Evolutionary conservation across 805 yeast genomes (phyloP), one percentile per base, ranked within the genome.

Genomic region (Candida dajiaensis): DNA sequence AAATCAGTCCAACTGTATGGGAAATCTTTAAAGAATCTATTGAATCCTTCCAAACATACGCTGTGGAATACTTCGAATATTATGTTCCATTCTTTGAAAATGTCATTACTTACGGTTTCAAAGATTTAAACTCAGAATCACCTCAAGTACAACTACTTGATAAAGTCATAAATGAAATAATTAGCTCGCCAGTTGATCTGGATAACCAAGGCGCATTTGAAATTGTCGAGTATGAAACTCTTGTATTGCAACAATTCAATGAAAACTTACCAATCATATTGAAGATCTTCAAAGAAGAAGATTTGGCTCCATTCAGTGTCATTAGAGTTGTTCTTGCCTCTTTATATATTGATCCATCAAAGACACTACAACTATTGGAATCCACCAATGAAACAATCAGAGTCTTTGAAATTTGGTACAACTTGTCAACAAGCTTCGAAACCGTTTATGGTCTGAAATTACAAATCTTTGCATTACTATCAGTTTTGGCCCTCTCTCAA

Each of bases 361-460:
- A 70, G 28, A 73, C 90, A 0, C 61, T 89, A 47, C 69, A 68
- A 38, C 51, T 72, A 2, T 66, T 87, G 40, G 78, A 78, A 53
- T 67, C 72, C 25, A 56, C 61, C 19, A 69, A 74, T 18, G 69
- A 70, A 29, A 67, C 83, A 2, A 69, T 75, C 25, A 57, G 63
- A 10, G 69, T 85, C 43, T 72, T 89, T 49, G 71, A 71, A 22
- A 62, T 71, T 44, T 89, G 97, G 97, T 77, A 85, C 57, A 69
- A 72, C 22, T 55, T 75, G 22, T 76, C 78, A 2, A 5, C 52
- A 7, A 57, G 65, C 20, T 72, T 86, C 53, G 73, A 74, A 28
- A 72, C 89, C 42, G 96, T 88, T 3, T 87, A 81, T 57, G 94
- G 87, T 55, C 71, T 86, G 58, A 90, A 89, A 66, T 67, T 92